These are phyloP conservation scores for Casuarina glauca DNA, from an alignment of 306 rosid species.

Conservation along the genomic window DNA sequence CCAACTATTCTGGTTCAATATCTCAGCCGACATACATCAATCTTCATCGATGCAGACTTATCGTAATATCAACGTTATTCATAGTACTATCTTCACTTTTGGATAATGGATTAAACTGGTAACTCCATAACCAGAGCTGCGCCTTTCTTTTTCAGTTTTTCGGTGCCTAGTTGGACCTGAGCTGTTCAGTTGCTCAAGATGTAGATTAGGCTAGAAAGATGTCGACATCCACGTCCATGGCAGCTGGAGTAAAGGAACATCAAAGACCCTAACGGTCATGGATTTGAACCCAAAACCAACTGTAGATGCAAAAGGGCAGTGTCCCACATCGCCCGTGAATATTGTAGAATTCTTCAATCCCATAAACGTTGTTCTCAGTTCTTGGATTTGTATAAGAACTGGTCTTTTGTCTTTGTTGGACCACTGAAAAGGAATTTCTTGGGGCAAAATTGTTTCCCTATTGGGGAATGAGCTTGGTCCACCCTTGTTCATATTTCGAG, in stretches of 20 bases:
- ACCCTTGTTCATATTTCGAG: too few species aligned
- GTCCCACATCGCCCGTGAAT: neutral
- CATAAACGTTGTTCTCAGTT: neutral
- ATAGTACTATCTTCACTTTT: neutral
- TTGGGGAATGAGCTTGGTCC: too few species aligned
- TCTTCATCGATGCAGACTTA: too few species aligned
- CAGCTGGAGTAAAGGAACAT: constrained; percentile 53
- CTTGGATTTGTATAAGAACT: neutral
- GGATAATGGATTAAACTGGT: neutral
- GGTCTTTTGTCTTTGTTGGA: too few species aligned
- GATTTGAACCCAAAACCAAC: neutral
- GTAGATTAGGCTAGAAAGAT: neutral
- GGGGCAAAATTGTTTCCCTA: too few species aligned
- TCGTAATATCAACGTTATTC: neutral
- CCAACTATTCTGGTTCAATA: too few species aligned
- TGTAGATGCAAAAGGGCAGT: neutral
- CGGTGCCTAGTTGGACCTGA: neutral
- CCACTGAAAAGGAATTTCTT: too few species aligned
- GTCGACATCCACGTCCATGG: constrained; percentile 48
- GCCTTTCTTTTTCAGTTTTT: neutral
- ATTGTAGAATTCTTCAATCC: neutral
- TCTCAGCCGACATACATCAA: too few species aligned
- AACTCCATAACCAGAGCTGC: neutral
- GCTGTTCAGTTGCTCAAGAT: neutral
- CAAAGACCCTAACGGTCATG: constrained; percentile 13